Percentiles rank a stretch among this genome's conserved stretches.
Evolutionary conservation across 1,284 basidiomycete species (phyloP).

Genomic region (Somion occarium): DNA sequence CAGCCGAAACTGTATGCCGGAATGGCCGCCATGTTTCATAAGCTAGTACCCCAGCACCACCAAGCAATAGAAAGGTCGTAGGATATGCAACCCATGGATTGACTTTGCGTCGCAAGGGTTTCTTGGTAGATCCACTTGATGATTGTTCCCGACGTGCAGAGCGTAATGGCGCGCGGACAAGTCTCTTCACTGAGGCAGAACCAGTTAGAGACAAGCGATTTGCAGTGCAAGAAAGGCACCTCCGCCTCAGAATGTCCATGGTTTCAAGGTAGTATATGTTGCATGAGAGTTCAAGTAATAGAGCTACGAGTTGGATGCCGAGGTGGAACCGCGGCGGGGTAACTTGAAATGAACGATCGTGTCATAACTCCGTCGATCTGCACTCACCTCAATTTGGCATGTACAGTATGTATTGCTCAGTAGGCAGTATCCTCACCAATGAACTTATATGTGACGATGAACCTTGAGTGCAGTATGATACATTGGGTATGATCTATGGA

Average conservation of each 20-base stretch:
- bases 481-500: not conserved
- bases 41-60: slow-evolving; percentile 40
- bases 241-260: slow-evolving; percentile 1
- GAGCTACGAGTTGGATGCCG: not conserved
- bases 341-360: not conserved
- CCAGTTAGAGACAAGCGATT: not conserved
- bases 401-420: too few species aligned
- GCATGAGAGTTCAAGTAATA: not conserved
- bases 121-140: not conserved
- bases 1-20: slow-evolving; percentile 57
- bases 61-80: slow-evolving; percentile 19
- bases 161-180: not conserved
- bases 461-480: not conserved
- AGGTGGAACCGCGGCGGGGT: not conserved
- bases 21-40: slow-evolving; percentile 63
- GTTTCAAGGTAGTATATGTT: not conserved
- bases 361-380: not conserved
- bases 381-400: too few species aligned
- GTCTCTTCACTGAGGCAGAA: not conserved
- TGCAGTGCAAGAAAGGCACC: not conserved
- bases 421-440: too few species aligned
- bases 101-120: slow-evolving; percentile 1
- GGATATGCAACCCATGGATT: slow-evolving; percentile 21
- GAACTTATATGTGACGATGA: too few species aligned
- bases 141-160: not conserved